Evolutionary conservation across 371 early-diverging fungal genomes (phyloP).

Genomic region (Funneliformis caledonium): DNA sequence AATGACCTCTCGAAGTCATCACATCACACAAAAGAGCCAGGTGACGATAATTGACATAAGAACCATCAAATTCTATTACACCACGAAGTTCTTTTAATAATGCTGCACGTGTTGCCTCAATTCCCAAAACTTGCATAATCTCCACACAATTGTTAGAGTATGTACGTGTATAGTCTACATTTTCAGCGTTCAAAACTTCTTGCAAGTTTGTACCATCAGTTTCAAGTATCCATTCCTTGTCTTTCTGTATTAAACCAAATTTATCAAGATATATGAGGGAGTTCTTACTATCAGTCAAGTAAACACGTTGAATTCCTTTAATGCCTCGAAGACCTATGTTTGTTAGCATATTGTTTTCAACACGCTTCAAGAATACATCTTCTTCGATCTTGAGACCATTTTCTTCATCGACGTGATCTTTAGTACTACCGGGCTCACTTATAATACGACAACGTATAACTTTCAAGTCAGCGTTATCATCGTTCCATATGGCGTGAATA

Average conservation of each 20-base stretch:
- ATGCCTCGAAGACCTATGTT: constrained; percentile 93
- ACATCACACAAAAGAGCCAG: constrained; percentile 96
- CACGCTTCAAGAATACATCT: constrained; percentile 86
- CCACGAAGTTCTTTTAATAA: constrained; percentile 92
- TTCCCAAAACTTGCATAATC: constrained; percentile 94
- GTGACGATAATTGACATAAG: constrained; percentile 99
- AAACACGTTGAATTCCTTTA: constrained; percentile 88
- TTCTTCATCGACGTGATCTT: constrained; percentile 64
- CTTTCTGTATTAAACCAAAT: constrained; percentile 70
- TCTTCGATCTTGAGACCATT: constrained; percentile 71
- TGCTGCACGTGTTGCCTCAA: constrained; percentile 96
- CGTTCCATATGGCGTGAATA: constrained; percentile 79
- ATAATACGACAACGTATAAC: constrained; percentile 92
- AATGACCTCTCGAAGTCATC: constrained; percentile 95
- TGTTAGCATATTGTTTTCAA: constrained; percentile 87
- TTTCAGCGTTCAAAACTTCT: constrained; percentile 85
- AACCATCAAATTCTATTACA: constrained; percentile 98
- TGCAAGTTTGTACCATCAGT: constrained; percentile 97
- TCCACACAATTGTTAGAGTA: constrained; percentile 95
- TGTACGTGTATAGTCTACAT: constrained; percentile 83
- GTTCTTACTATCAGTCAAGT: constrained; percentile 84
- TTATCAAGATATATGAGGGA: constrained; percentile 49
- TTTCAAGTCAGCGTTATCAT: constrained; percentile 91
- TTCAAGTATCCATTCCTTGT: constrained; percentile 89
- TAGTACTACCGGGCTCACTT: constrained; percentile 46